These are phyloP conservation scores for Wickerhamiella nectarea DNA, from an alignment of 805 yeast genomes.

Conservation along the genomic window DNA sequence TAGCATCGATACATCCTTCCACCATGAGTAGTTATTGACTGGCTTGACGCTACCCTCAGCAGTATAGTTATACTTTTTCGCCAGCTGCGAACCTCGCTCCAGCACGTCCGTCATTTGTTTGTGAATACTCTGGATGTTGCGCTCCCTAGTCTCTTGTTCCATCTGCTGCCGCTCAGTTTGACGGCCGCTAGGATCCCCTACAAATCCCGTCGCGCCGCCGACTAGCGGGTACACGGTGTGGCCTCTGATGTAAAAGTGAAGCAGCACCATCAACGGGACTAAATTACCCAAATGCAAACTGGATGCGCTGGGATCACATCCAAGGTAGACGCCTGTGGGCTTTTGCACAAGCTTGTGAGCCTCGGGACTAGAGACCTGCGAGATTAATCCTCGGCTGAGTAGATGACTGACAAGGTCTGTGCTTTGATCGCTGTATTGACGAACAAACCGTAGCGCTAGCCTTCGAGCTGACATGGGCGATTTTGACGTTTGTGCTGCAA, in stretches of 20 bases:
- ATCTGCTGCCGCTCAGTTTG: constrained; percentile 55
- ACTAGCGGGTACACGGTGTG: constrained; percentile 73
- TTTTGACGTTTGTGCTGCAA: neutral
- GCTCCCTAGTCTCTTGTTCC: constrained; percentile 36
- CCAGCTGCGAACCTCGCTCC: constrained; percentile 46
- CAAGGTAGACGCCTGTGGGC: constrained; percentile 61
- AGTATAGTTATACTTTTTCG: constrained; percentile 33
- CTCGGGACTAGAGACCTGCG: constrained; percentile 23
- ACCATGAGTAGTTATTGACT: constrained; percentile 71
- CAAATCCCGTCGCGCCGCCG: constrained; percentile 72
- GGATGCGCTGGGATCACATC: constrained; percentile 90
- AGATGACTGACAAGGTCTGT: constrained; percentile 32
- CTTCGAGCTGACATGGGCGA: neutral
- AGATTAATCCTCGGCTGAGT: constrained; percentile 35
- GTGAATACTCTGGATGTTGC: constrained; percentile 47
- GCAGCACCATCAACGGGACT: constrained; percentile 68
- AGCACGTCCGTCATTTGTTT: constrained; percentile 52
- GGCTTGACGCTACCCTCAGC: constrained; percentile 31
- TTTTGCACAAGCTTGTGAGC: constrained; percentile 20
- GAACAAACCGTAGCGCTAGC: neutral
- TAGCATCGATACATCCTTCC: constrained; percentile 62
- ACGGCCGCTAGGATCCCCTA: constrained; percentile 95
- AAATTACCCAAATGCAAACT: constrained; percentile 87
- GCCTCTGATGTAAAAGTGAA: constrained; percentile 77
- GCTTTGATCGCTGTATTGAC: neutral